These are phyloP conservation scores for Coemansia aciculifera DNA, from an alignment of 192 early-diverging fungal species.

Conservation along the genomic window DNA sequence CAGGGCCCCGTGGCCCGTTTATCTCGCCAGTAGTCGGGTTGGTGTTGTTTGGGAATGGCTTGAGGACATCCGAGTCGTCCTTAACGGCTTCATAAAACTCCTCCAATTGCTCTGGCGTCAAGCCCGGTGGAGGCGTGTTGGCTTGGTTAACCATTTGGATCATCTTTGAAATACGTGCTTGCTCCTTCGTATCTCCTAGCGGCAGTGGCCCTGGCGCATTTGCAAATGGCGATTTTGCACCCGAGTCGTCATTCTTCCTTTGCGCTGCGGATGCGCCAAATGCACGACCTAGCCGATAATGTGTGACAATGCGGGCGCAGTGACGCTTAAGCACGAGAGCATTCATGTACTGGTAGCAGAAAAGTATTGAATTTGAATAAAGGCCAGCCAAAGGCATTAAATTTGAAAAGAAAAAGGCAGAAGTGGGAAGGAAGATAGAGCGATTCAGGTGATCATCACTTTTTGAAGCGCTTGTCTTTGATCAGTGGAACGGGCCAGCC, in stretches of 20 bases:
- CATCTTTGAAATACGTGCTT: slow-evolving; percentile 62
- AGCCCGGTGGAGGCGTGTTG: slow-evolving; percentile 39
- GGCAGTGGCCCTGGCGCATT: slow-evolving; percentile 62
- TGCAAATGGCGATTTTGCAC: slow-evolving; percentile 29
- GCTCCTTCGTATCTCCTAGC: slow-evolving; percentile 61
- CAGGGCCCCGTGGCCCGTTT: slow-evolving; percentile 73
- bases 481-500: slow-evolving; percentile 23
- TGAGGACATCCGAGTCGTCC: slow-evolving; percentile 51
- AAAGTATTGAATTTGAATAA: background rate
- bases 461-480: background rate
- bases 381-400: background rate
- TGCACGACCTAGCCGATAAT: background rate
- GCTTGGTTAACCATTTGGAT: slow-evolving; percentile 51
- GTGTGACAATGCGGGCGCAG: background rate
- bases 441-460: background rate
- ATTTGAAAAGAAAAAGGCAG: background rate
- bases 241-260: background rate
- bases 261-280: background rate
- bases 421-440: background rate
- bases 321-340: background rate
- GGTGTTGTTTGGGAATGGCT: slow-evolving; percentile 62
- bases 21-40: slow-evolving; percentile 73
- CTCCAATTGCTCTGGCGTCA: slow-evolving; percentile 46
- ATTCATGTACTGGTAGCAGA: background rate
- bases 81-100: slow-evolving; percentile 45